A percentile compares a stretch with the other conserved stretches of the same genome.
Conservation (phyloP, 345 rosid species). For the Brassica incana region DNA sequence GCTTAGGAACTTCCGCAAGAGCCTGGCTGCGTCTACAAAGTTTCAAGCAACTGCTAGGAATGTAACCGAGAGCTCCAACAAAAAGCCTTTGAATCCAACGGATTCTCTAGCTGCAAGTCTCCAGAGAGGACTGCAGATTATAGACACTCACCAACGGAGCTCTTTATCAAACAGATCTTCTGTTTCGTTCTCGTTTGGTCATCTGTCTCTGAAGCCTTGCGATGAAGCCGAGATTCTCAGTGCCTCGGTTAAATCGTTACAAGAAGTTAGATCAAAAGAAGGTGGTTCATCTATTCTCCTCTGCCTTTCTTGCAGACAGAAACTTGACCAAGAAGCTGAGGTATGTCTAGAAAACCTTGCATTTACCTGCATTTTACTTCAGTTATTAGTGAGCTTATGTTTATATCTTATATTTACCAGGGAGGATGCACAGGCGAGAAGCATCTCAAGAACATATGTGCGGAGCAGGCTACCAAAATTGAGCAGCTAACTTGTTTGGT, state of each 20-base stretch:
- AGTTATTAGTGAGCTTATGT: not conserved
- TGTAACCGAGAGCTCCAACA: conserved; percentile 40
- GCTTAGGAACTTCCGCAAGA: conserved; percentile 65
- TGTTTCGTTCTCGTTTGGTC: conserved; percentile 79
- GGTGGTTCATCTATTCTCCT: conserved; percentile 42
- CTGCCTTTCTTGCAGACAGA: conserved; percentile 71
- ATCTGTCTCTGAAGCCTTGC: conserved; percentile 68
- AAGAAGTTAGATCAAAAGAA: conserved; percentile 37
- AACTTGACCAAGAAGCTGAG: conserved; percentile 38
- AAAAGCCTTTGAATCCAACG: conserved; percentile 50
- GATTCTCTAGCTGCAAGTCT: conserved; percentile 92
- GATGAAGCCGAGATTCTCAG: conserved; percentile 52
- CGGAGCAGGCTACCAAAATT: conserved; percentile 71
- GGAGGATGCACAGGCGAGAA: conserved; percentile 43
- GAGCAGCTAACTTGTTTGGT: conserved; percentile 66
- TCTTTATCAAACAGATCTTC: conserved; percentile 64
- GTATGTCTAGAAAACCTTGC: not conserved
- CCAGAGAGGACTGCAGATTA: conserved; percentile 82
- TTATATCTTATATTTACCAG: conserved; percentile 36
- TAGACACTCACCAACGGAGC: conserved; percentile 64
- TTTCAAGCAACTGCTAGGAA: conserved; percentile 53
- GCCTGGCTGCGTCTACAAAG: conserved; percentile 49
- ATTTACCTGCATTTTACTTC: not conserved
- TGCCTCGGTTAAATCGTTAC: conserved; percentile 47
- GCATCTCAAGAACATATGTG: conserved; percentile 57